phyloP scores from a whole-genome alignment of 148 eudicot genomes.

The Fagopyrum homotropicum region DNA sequence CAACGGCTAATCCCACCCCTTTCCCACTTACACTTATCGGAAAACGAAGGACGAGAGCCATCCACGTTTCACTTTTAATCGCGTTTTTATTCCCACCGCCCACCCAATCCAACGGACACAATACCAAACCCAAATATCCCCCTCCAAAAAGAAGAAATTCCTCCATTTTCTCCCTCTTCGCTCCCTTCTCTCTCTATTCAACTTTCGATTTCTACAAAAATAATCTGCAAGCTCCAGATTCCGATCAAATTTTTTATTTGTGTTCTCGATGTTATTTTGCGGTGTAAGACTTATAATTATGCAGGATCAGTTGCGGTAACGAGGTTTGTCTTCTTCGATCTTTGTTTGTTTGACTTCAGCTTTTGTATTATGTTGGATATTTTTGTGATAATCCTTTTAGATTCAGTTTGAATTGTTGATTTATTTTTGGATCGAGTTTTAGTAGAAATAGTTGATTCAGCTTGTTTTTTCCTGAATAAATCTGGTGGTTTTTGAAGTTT shows the following conservation, averaged over 20 bases:
- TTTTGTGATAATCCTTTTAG: background rate
- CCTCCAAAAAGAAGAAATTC: background rate
- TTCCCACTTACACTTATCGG: conserved; percentile 7
- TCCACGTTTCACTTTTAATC: conserved; percentile 8
- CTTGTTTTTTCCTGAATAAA: background rate
- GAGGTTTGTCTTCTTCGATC: conserved; percentile 2
- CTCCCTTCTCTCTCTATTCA: background rate
- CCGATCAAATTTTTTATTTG: background rate
- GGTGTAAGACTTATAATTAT: background rate
- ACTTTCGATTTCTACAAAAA: background rate
- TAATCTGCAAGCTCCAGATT: background rate
- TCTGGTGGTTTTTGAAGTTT: background rate
- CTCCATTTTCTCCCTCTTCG: conserved; percentile 1
- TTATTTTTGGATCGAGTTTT: background rate
- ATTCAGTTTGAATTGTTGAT: background rate
- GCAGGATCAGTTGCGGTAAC: background rate
- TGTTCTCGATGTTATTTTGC: background rate
- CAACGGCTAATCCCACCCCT: background rate
- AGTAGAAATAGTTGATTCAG: background rate
- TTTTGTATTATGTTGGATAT: background rate
- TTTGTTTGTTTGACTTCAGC: background rate
- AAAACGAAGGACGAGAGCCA: conserved; percentile 10
- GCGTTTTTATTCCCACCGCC: conserved; percentile 12
- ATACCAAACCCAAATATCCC: background rate
- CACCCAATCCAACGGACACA: conserved; percentile 12